Conservation (phyloP, 495 filamentous ascomycete species). For the Letharia columbiana region DNA sequence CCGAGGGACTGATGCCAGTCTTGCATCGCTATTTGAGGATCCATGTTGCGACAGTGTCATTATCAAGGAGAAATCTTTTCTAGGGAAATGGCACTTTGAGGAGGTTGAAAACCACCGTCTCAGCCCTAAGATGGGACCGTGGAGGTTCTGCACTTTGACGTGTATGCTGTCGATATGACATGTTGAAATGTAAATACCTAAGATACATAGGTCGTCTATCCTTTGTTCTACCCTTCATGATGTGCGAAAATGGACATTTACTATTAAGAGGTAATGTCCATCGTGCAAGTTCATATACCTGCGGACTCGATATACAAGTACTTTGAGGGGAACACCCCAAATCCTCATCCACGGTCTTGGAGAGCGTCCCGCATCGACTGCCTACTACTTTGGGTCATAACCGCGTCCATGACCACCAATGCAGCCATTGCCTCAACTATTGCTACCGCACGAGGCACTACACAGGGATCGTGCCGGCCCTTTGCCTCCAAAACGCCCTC, state of each 20-base stretch:
- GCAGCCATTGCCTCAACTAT: constrained; percentile 97
- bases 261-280: background rate
- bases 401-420: constrained; percentile 83
- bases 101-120: background rate
- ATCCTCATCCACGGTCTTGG: background rate
- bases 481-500: constrained; percentile 83
- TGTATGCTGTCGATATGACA: background rate
- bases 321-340: background rate
- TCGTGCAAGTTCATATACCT: background rate
- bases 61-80: background rate
- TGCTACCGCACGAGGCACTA: constrained; percentile 86
- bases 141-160: too few species aligned
- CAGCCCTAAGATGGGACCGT: background rate
- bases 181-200: background rate
- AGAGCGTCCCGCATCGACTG: constrained; percentile 24
- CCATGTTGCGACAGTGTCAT: constrained; percentile 2
- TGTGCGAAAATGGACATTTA: background rate
- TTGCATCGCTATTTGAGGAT: constrained; percentile 18
- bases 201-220: background rate
- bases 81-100: background rate
- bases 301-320: background rate
- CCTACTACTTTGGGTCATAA: constrained; percentile 76
- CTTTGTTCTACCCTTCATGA: background rate
- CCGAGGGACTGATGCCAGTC: constrained; percentile 20
- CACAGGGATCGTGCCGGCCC: constrained; percentile 92